Evolutionary conservation across 2,329 filamentous ascomycete species (phyloP).

Genomic region (Malbranchea cinnamomea): DNA sequence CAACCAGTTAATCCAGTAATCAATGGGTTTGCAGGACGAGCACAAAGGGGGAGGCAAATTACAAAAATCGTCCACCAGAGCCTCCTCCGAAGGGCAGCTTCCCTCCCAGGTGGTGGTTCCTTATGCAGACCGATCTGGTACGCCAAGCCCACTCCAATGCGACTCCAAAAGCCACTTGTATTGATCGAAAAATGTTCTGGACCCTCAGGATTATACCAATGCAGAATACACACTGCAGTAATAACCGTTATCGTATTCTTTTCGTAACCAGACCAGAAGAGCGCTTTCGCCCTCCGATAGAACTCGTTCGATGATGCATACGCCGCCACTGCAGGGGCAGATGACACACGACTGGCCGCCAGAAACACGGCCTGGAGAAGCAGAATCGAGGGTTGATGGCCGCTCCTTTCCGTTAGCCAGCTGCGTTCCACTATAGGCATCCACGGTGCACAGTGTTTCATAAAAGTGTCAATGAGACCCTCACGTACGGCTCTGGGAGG

Average conservation of each 20-base stretch:
- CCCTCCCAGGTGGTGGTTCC: constrained; percentile 21
- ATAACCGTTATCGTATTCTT: constrained; percentile 19
- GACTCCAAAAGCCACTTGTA: constrained; percentile 31
- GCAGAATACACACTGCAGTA: constrained; percentile 18
- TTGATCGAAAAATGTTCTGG: constrained; percentile 26
- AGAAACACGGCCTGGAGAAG: constrained; percentile 27
- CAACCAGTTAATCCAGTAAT: neutral
- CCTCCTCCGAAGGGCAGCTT: constrained; percentile 23
- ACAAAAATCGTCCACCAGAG: constrained; percentile 32
- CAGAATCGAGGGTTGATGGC: constrained; percentile 16
- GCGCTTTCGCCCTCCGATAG: constrained; percentile 20
- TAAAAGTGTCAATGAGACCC: constrained; percentile 18
- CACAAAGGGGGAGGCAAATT: constrained; percentile 8
- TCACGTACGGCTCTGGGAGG: constrained; percentile 16
- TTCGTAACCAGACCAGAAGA: constrained; percentile 21
- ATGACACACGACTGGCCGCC: constrained; percentile 27
- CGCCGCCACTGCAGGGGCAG: constrained; percentile 16
- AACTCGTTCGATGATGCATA: constrained; percentile 18
- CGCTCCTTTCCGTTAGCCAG: constrained; percentile 16
- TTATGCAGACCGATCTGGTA: constrained; percentile 32
- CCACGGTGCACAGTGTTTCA: constrained; percentile 19
- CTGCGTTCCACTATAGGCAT: constrained; percentile 19
- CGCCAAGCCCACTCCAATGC: constrained; percentile 27
- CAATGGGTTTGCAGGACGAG: neutral
- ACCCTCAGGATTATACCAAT: constrained; percentile 22